Evolutionary conservation across 768 basidiomycete species (phyloP), one percentile per base, ranked within the genome.

Genomic region (Leucocoprinus sp.): DNA sequence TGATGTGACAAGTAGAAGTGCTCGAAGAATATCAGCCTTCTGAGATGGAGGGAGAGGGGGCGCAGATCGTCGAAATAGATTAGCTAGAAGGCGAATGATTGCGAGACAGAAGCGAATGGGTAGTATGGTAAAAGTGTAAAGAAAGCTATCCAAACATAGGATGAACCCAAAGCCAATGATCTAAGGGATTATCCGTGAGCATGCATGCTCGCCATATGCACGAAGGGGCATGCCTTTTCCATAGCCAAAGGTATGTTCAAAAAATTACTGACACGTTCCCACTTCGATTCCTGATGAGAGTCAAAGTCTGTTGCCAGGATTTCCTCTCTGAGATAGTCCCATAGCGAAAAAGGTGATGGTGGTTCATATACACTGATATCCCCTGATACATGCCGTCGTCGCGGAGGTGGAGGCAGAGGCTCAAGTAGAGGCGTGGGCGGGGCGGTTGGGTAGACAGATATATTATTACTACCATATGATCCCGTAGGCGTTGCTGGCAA

Each of bases 211-310:
- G 2, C 14, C n/a, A 17, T 39, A n/a, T 17, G 11, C 15, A 26
- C 24, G n/a, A 24, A 38, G 1, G n/a, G 3, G 56, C 69, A n/a
- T 49, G 88, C 93, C 76, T 95, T 93, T 64, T 99, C 96, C 53
- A 93, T 80, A 3, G 93, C 93, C 8, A 90, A 55, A 1, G 96
- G 96, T 38, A 98, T 92, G 42, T 76, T 83, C 48, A 99, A 64
- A 59, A 98, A 99, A 63, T 98, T 98, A 59, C 89, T 84, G 45
- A 99, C 93, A 11, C 96, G 72, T 57, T 98, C 95, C 86, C 92
- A 91, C 62, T 93, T 93, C 54, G 90, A 69, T 58, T 93, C 92
- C 55, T 95, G 90, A 52, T 92, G 89, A 0, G 86, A 90, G 61
- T 95, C 91, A 59, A 91, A 89, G 63, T 95, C 90, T n/a, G 88